Percentiles rank a stretch among this genome's conserved stretches.
These are phyloP conservation scores for Glycine latifolia DNA, from an alignment of 306 rosid species.

Conservation along the genomic window DNA sequence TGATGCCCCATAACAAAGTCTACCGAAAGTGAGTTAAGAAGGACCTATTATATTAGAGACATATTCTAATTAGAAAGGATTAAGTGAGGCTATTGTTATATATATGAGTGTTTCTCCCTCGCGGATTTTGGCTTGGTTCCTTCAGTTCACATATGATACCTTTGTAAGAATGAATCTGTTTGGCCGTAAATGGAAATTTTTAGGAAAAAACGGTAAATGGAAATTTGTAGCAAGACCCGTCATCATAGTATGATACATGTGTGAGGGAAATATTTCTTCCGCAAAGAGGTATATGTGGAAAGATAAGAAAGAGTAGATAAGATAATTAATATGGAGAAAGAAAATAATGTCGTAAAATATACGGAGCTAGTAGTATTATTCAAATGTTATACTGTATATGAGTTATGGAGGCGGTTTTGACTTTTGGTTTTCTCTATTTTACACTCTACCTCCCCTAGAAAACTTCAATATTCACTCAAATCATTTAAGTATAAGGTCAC, in stretches of 20 bases:
- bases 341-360: no score
- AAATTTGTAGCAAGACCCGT: not conserved
- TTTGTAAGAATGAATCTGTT: not conserved
- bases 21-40: not conserved
- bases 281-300: not conserved
- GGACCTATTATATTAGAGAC: no score
- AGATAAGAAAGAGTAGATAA: no score
- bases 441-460: no score
- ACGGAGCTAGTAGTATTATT: no score
- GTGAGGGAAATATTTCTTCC: not conserved
- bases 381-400: no score
- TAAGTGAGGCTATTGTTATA: no score
- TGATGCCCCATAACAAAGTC: no score
- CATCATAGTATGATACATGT: not conserved
- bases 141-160: no score
- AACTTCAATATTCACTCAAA: no score
- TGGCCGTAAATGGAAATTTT: not conserved
- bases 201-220: not conserved
- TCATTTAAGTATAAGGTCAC: no score
- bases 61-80: no score
- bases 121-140: not conserved
- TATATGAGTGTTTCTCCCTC: not conserved
- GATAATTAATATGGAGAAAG: not conserved
- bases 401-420: not conserved
- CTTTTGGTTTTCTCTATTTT: not conserved